A percentile compares a stretch with the other conserved stretches of the same genome.
Evolutionary conservation across 768 basidiomycete genomes (phyloP).

Genomic region (Postia placenta): DNA sequence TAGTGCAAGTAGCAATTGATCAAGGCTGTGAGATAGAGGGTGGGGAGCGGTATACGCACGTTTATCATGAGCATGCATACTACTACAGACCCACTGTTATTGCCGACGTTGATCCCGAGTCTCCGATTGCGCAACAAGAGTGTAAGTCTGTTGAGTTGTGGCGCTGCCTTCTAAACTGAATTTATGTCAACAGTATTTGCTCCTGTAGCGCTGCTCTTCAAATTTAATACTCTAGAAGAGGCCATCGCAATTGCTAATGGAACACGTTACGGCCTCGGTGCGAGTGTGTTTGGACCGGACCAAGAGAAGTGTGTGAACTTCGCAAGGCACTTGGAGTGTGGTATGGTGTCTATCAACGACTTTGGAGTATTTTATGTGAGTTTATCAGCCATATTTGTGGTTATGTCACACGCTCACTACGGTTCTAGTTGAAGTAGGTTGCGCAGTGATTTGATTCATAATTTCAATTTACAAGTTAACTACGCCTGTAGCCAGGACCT

Average conservation of each 20-base stretch:
- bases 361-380: constrained; percentile 84
- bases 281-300: constrained; percentile 89
- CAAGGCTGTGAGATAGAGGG: constrained; percentile 65
- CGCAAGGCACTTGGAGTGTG: constrained; percentile 79
- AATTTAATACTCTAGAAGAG: constrained; percentile 78
- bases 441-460: background rate
- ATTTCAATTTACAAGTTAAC: constrained; percentile 1
- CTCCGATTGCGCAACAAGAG: constrained; percentile 78
- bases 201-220: constrained; percentile 82
- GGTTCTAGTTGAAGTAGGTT: constrained; percentile 57
- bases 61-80: constrained; percentile 62
- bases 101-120: constrained; percentile 62
- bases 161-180: background rate
- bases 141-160: constrained; percentile 37
- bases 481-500: constrained; percentile 66
- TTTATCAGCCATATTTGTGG: constrained; percentile 10
- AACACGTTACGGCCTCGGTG: constrained; percentile 86
- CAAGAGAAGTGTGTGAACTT: constrained; percentile 73
- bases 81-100: constrained; percentile 89
- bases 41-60: constrained; percentile 60
- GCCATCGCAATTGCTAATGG: constrained; percentile 85
- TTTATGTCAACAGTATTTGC: constrained; percentile 71
- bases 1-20: constrained; percentile 60
- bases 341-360: constrained; percentile 97
- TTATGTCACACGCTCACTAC: constrained; percentile 11